These are phyloP conservation scores for Yamadazyma membranifaciens DNA, from an alignment of 1,139 yeast genomes.

Conservation along the genomic window DNA sequence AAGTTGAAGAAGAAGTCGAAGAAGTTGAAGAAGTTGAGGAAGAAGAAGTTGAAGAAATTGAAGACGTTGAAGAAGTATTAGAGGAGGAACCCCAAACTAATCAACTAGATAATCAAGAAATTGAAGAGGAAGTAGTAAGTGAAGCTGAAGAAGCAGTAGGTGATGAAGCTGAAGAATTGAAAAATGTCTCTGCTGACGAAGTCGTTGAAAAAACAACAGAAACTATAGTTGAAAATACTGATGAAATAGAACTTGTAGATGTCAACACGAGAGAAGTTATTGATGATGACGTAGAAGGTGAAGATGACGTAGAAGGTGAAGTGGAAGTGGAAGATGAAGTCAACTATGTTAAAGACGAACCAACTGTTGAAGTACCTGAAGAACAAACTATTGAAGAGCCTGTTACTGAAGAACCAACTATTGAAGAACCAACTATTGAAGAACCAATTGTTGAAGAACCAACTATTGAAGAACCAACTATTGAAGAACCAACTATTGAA, in stretches of 20 bases:
- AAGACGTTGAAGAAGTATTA: conserved; percentile 7
- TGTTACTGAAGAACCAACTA: conserved; percentile 3
- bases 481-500: conserved; percentile 1
- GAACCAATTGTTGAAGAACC: conserved; percentile 5
- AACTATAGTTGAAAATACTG: conserved; percentile 2
- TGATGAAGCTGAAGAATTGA: conserved; percentile 6
- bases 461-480: conserved; percentile 2
- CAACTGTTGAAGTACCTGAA: conserved; percentile 1
- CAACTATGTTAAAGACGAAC: conserved; percentile 1
- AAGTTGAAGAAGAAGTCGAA: conserved; percentile 6
- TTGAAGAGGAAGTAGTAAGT: conserved; percentile 6
- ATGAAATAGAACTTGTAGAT: conserved; percentile 7
- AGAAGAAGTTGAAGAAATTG: conserved; percentile 7
- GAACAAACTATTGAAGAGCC: not conserved
- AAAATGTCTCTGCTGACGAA: not conserved
- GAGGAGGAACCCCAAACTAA: conserved; percentile 6
- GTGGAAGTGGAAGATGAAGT: conserved; percentile 3
- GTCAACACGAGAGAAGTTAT: conserved; percentile 1
- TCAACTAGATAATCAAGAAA: conserved; percentile 5
- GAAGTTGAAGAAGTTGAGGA: conserved; percentile 8
- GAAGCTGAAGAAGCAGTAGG: conserved; percentile 4
- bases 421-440: conserved; percentile 1
- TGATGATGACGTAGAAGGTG: conserved; percentile 1
- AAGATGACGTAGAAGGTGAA: not conserved
- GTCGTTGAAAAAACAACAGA: not conserved